phyloP scores from a whole-genome alignment of 2,329 filamentous ascomycete species.

The Blumeriella jaapii region DNA sequence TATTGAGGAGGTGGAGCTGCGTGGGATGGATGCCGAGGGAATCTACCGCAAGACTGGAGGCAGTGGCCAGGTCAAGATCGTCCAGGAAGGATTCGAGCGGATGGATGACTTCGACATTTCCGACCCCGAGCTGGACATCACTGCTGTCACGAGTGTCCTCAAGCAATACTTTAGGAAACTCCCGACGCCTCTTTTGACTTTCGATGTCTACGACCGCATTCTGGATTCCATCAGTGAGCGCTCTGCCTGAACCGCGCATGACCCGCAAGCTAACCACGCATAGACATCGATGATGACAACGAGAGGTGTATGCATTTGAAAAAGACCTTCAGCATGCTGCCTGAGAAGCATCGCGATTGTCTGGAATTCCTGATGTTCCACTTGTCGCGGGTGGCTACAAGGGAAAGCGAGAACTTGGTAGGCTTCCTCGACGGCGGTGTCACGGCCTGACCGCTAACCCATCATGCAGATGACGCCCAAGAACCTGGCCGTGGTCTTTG shows the following conservation, averaged over 20 bases:
- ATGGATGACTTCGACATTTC: constrained; percentile 83
- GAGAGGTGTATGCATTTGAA: constrained; percentile 63
- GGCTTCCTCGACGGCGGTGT: constrained; percentile 24
- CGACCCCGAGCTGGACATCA: constrained; percentile 87
- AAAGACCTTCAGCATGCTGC: constrained; percentile 65
- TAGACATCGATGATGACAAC: constrained; percentile 52
- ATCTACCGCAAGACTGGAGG: constrained; percentile 97
- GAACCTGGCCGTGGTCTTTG: constrained; percentile 94
- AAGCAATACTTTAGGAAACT: constrained; percentile 98
- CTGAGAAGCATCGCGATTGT: constrained; percentile 74
- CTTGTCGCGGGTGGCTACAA: constrained; percentile 71
- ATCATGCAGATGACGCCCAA: constrained; percentile 73
- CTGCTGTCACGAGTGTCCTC: constrained; percentile 85
- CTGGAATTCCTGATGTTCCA: constrained; percentile 93
- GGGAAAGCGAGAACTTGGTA: constrained; percentile 76
- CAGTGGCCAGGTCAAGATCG: constrained; percentile 76
- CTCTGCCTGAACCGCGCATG: not conserved
- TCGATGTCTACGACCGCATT: constrained; percentile 81
- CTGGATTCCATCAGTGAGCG: constrained; percentile 66
- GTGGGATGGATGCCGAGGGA: constrained; percentile 94
- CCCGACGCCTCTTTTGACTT: constrained; percentile 80
- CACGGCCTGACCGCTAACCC: constrained; percentile 18
- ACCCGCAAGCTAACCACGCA: constrained; percentile 9
- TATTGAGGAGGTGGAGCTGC: constrained; percentile 90
- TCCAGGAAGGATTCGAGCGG: constrained; percentile 86